Conservation (phyloP, 2,329 filamentous ascomycete genomes). For the Tolypocladium cylindrosporum region DNA sequence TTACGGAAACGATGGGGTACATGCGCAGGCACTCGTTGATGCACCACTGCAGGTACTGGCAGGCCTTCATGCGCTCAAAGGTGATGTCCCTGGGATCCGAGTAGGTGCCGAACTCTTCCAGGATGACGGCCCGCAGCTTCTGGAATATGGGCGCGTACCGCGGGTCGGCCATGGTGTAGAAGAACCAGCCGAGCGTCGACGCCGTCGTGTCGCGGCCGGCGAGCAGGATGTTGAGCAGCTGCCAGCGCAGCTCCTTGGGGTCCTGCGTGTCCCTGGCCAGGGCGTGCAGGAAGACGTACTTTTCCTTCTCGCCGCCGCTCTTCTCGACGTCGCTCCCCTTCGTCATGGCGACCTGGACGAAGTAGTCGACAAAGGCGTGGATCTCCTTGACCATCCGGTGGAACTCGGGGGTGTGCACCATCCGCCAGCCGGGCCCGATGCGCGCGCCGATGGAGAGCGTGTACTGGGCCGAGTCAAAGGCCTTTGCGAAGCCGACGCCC, state of each 20-base stretch:
- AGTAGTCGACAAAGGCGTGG: slow-evolving; percentile 59
- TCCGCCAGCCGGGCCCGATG: slow-evolving; percentile 31
- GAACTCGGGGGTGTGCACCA: slow-evolving; percentile 45
- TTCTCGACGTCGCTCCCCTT: background rate
- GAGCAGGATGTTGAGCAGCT: slow-evolving; percentile 30
- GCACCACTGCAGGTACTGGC: slow-evolving; percentile 14
- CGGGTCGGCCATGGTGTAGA: slow-evolving; percentile 28
- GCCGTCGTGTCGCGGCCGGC: slow-evolving; percentile 47
- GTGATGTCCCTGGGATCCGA: slow-evolving; percentile 13
- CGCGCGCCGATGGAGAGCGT: slow-evolving; percentile 42
- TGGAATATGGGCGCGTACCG: slow-evolving; percentile 25
- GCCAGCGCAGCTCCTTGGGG: slow-evolving; percentile 13
- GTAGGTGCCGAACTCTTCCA: slow-evolving; percentile 40
- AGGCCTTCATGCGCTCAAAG: slow-evolving; percentile 12
- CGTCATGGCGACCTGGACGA: slow-evolving; percentile 47
- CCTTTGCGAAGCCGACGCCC: slow-evolving; percentile 19
- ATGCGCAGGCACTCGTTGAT: slow-evolving; percentile 13
- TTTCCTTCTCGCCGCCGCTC: slow-evolving; percentile 6
- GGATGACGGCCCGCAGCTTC: slow-evolving; percentile 29
- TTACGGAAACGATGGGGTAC: slow-evolving; percentile 13
- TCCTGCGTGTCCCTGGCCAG: slow-evolving; percentile 21
- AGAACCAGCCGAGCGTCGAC: slow-evolving; percentile 36
- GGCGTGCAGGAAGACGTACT: slow-evolving; percentile 22
- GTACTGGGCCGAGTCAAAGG: slow-evolving; percentile 26
- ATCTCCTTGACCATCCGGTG: slow-evolving; percentile 53